These are phyloP conservation scores for Eremothecium sinecaudum DNA, from an alignment of 1,139 yeast species.

Conservation along the genomic window DNA sequence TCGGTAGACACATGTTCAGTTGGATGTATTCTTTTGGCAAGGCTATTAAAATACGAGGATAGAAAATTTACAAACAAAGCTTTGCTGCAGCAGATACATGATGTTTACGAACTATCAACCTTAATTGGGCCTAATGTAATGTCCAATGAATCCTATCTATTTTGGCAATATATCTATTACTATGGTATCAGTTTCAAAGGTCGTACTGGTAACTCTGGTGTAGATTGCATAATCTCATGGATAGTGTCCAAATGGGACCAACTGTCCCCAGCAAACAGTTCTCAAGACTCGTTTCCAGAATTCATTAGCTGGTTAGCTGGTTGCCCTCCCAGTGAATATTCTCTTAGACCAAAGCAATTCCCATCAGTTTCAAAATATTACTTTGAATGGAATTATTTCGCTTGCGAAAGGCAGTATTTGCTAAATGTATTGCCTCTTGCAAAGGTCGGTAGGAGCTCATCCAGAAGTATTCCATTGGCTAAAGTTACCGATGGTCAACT, in stretches of 20 bases:
- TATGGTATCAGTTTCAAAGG: slow-evolving; percentile 33
- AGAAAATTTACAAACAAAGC: slow-evolving; percentile 32
- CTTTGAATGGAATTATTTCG: slow-evolving; percentile 10
- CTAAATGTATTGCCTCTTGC: neutral
- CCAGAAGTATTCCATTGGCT: neutral
- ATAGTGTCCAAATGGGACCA: slow-evolving; percentile 37
- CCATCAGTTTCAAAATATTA: slow-evolving; percentile 6
- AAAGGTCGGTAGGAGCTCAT: neutral
- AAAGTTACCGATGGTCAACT: slow-evolving; percentile 1
- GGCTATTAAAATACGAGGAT: slow-evolving; percentile 19
- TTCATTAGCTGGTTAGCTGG: slow-evolving; percentile 41
- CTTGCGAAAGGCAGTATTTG: slow-evolving; percentile 9
- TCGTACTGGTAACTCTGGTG: slow-evolving; percentile 14
- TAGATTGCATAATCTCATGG: slow-evolving; percentile 40
- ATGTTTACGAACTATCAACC: slow-evolving; percentile 44
- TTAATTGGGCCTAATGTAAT: slow-evolving; percentile 48
- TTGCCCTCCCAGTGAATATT: slow-evolving; percentile 5
- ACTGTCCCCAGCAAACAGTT: slow-evolving; percentile 11
- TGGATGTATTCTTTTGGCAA: slow-evolving; percentile 30
- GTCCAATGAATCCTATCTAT: slow-evolving; percentile 39
- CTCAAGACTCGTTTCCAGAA: slow-evolving; percentile 26
- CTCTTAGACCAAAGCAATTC: too few relatives aligned
- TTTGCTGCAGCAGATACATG: slow-evolving; percentile 39
- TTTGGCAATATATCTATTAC: slow-evolving; percentile 44
- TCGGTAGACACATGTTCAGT: slow-evolving; percentile 25